Evolutionary conservation across 257 asterid species (phyloP), one percentile per base, ranked within the genome.

Genomic region (Nicotiana paniculata): DNA sequence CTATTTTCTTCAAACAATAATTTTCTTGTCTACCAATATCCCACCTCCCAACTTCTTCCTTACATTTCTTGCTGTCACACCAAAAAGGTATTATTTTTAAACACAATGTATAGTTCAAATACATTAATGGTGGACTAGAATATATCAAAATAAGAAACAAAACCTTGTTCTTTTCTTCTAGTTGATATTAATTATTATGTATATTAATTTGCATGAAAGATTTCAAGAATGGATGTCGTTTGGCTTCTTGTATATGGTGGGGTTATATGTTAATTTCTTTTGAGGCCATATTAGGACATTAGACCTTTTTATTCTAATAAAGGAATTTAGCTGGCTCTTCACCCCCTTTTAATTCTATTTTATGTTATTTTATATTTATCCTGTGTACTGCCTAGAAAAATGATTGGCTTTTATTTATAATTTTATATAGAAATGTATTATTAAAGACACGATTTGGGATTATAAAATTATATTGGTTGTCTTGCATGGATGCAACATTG

Each of bases 381-480:
- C 9, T 33, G 11, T 26, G 59, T 26, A 75, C 80, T 28, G 39
- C 61, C 53, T 55, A 33, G 63, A 70, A 57, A 32, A 46, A 30
- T 81, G 84, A 81, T 57, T 81, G 84, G 84, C 81, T 55, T 37
- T 55, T n/a, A 79, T 79, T 39, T 32, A 39, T 79, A 26, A 61
- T 48, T 66, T 18, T 33, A 30, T 30, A 53, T 30, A 64, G 54
- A 28, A 81, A 55, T 24, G 8, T 24, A 43, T 48, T 51, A 51
- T 75, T 39, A 51, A 51, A 75, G 43, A 75, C 16, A 28, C 15
- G 39, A 72, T 26, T 75, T 51, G 28, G 9, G 30, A 18, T 32
- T 32, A 32, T 3, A 81, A 68, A 30, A 35, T 18, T 21, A 55
- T 15, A 35, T 81, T 21, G 58, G 33, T 81, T 69, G 80, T 81